Conservation (phyloP, 164 flowering plant species). For the Echeveria elegans region DNA sequence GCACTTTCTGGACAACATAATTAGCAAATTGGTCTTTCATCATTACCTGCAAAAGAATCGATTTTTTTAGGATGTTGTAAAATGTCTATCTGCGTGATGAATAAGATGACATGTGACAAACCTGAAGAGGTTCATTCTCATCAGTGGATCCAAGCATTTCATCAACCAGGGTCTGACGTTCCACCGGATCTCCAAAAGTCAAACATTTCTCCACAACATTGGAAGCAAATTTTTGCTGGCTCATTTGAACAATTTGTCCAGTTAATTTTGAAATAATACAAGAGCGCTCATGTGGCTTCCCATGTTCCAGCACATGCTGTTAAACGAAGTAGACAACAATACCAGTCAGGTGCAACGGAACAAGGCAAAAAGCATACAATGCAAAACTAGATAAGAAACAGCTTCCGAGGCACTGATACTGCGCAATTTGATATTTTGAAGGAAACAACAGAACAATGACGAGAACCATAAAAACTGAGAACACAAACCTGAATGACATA, state of each 20-base stretch:
- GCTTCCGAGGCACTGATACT: not conserved
- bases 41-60: slow-evolving; percentile 52
- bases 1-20: slow-evolving; percentile 91
- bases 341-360: not conserved
- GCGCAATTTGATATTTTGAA: not conserved
- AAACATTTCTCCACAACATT: slow-evolving; percentile 87
- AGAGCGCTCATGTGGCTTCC: slow-evolving; percentile 79
- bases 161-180: slow-evolving; percentile 61
- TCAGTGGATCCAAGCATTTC: slow-evolving; percentile 88
- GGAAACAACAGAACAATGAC: not conserved
- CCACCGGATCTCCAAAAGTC: slow-evolving; percentile 54
- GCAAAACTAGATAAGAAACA: not conserved
- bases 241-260: slow-evolving; percentile 86
- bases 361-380: not conserved
- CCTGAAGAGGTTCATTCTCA: slow-evolving; percentile 97
- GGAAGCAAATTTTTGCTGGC: slow-evolving; percentile 91
- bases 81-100: not conserved
- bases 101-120: slow-evolving; percentile 18
- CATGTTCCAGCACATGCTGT: slow-evolving; percentile 95
- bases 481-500: slow-evolving; percentile 92
- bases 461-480: not conserved
- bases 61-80: not conserved
- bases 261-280: slow-evolving; percentile 50
- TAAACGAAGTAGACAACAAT: not conserved
- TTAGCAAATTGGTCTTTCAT: slow-evolving; percentile 97